These are phyloP conservation scores for Suillus tomentosus DNA, from an alignment of 768 basidiomycete species.

Conservation along the genomic window DNA sequence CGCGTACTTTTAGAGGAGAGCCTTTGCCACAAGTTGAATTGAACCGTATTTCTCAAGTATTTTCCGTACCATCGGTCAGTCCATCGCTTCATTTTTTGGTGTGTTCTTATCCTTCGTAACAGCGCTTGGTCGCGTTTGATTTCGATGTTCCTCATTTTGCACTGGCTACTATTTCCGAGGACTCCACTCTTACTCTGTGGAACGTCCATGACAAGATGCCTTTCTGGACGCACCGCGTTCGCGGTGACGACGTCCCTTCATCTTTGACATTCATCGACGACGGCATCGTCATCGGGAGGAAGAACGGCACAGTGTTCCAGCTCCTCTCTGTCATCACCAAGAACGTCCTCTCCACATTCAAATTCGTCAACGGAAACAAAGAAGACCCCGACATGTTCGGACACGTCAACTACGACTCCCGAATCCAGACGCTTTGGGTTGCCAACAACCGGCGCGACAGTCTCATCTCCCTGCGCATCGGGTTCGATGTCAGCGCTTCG, in stretches of 20 bases:
- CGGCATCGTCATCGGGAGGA: conserved; percentile 83
- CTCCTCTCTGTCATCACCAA: conserved; percentile 75
- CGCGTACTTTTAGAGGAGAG: conserved; percentile 61
- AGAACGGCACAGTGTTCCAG: conserved; percentile 84
- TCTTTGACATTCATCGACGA: conserved; percentile 85
- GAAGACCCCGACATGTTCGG: conserved; percentile 89
- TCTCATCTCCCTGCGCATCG: conserved; percentile 77
- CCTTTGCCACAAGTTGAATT: conserved; percentile 71
- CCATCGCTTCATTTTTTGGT: neutral
- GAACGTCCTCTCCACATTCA: conserved; percentile 73
- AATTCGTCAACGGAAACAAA: conserved; percentile 66
- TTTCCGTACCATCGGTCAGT: conserved; percentile 71
- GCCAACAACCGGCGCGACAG: conserved; percentile 86
- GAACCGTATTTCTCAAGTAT: conserved; percentile 65
- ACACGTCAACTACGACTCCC: conserved; percentile 80
- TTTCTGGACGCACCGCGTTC: conserved; percentile 74
- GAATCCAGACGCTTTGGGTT: conserved; percentile 86
- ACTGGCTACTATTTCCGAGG: conserved; percentile 79
- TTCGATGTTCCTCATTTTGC: conserved; percentile 79
- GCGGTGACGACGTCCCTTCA: conserved; percentile 79
- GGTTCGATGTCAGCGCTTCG: conserved; percentile 59
- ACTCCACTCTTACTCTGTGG: conserved; percentile 82
- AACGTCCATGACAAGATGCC: conserved; percentile 76
- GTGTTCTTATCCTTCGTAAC: conserved; percentile 12
- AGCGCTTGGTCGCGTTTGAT: conserved; percentile 84